Conservation (phyloP, 2,329 filamentous ascomycete species). For the Talaromyces sp. region DNA sequence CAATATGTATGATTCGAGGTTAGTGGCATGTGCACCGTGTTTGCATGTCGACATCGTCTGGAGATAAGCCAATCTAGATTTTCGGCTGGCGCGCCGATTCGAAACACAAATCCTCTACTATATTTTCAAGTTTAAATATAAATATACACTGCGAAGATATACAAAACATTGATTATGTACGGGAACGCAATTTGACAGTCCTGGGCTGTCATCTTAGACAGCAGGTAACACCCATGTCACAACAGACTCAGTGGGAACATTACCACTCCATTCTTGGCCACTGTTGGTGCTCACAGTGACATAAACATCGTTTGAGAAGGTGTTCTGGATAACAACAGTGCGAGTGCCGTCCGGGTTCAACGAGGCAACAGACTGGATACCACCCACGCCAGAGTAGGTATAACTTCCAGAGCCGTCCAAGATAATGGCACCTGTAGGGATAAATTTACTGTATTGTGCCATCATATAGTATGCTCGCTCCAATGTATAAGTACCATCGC, state of each 20-base stretch:
- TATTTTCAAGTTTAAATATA: background rate
- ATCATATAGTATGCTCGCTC: slow-evolving; percentile 14
- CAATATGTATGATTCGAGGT: background rate
- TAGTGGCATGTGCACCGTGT: background rate
- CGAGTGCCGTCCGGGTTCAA: slow-evolving; percentile 18
- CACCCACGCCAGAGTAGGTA: background rate
- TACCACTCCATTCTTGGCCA: slow-evolving; percentile 13
- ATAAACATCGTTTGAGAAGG: slow-evolving; percentile 9
- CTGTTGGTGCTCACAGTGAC: slow-evolving; percentile 11
- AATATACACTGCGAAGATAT: background rate
- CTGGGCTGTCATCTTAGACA: background rate
- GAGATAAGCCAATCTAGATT: background rate
- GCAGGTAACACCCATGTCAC: slow-evolving; percentile 14
- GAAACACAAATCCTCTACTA: background rate
- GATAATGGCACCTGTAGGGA: slow-evolving; percentile 9
- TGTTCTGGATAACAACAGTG: slow-evolving; percentile 16
- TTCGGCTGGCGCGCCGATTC: background rate
- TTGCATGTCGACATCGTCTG: background rate
- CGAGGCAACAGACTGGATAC: slow-evolving; percentile 16
- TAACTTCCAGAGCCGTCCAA: slow-evolving; percentile 2
- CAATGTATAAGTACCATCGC: slow-evolving; percentile 14
- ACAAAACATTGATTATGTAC: background rate
- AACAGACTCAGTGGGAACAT: slow-evolving; percentile 8
- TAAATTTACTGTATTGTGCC: slow-evolving; percentile 17
- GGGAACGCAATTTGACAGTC: background rate